Conservation (phyloP, 352 stramenopile species). For the Phytophthora cactorum region DNA sequence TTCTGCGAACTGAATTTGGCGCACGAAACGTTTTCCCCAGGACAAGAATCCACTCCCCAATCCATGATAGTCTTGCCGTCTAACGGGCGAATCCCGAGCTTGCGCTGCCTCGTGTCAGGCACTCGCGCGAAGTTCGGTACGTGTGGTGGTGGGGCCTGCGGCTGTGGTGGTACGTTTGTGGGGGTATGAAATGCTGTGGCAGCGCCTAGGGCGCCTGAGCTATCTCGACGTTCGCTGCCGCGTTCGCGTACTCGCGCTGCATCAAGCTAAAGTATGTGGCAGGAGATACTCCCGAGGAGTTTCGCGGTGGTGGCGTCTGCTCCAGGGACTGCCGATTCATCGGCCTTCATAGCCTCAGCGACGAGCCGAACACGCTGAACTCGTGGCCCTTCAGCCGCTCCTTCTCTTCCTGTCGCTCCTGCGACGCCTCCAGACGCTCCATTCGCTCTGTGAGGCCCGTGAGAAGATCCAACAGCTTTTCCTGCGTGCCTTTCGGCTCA, state of each 20-base stretch:
- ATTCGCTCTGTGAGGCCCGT: background rate
- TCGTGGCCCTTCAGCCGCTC: background rate
- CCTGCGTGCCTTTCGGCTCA: background rate
- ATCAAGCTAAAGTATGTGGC: background rate
- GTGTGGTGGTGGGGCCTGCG: background rate
- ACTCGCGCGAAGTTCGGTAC: background rate
- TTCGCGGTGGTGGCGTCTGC: background rate
- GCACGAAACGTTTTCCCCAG: constrained; percentile 4
- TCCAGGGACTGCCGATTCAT: background rate
- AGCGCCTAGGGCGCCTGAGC: background rate
- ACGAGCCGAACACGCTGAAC: background rate
- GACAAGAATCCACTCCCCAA: constrained; percentile 1
- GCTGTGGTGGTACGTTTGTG: background rate
- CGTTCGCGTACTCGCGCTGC: background rate
- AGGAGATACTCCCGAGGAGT: background rate
- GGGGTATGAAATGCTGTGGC: too few relatives aligned
- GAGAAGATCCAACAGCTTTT: background rate
- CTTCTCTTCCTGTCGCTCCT: background rate
- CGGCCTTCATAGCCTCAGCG: background rate
- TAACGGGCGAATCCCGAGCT: constrained; percentile 16
- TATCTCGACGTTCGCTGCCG: background rate
- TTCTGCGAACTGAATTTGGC: constrained; percentile 3
- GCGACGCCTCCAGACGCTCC: background rate
- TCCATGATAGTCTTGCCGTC: constrained; percentile 26
- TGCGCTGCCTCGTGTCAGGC: constrained; percentile 11